Evolutionary conservation across 2,329 filamentous ascomycete species (phyloP).

Genomic region (Cordyceps cateniannulata): DNA sequence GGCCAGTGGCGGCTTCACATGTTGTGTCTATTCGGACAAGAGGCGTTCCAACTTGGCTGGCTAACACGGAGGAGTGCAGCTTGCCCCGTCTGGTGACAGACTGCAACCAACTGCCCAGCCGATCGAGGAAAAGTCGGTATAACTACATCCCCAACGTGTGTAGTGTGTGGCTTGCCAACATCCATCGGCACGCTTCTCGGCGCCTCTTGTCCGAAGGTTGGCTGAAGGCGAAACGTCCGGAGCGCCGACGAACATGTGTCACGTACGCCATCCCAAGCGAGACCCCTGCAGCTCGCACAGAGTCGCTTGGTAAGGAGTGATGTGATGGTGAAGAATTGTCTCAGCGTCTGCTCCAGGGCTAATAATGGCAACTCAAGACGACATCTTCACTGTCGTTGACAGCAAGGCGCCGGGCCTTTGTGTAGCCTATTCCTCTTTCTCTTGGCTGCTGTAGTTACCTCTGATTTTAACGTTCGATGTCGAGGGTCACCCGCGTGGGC

Average conservation of each 20-base stretch:
- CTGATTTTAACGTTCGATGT: too few species aligned
- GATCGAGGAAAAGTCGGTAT: background rate
- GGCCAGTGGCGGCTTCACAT: background rate
- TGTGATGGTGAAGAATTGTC: background rate
- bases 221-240: background rate
- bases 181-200: too few species aligned
- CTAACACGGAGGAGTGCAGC: background rate
- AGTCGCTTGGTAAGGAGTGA: too few species aligned
- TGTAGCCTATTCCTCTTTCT: too few species aligned
- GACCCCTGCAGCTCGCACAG: background rate
- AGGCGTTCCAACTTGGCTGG: background rate
- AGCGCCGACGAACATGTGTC: conserved; percentile 5
- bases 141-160: too few species aligned
- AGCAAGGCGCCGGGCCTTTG: too few species aligned
- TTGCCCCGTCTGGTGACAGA: background rate
- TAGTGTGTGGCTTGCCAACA: too few species aligned
- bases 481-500: too few species aligned
- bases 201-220: too few species aligned
- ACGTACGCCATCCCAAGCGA: background rate
- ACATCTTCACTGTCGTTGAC: background rate
- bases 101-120: background rate
- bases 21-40: background rate
- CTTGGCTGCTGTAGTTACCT: too few species aligned
- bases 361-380: background rate
- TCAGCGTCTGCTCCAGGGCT: background rate